A percentile compares a stretch with the other conserved stretches of the same genome.
These are phyloP conservation scores for Cetradonia linearis DNA, from an alignment of 495 filamentous ascomycete species.

Conservation along the genomic window DNA sequence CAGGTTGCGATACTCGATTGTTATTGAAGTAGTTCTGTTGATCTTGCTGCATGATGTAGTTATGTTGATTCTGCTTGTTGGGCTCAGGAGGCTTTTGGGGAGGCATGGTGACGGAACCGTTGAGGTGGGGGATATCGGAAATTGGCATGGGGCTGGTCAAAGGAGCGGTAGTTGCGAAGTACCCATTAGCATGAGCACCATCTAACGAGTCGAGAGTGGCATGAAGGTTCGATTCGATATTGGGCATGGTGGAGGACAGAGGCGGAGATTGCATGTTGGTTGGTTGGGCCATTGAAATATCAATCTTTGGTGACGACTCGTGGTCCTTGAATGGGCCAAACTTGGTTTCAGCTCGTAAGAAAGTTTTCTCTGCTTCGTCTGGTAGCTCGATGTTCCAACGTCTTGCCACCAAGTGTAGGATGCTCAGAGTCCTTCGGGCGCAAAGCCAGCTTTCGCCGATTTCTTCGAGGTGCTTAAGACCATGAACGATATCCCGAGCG, in stretches of 20 bases:
- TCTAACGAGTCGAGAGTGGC: neutral
- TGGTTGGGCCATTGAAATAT: conserved; percentile 2
- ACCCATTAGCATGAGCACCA: conserved; percentile 1
- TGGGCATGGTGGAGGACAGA: conserved; percentile 1
- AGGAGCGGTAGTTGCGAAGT: conserved; percentile 3
- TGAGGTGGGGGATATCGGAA: neutral
- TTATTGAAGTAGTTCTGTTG: conserved; percentile 12
- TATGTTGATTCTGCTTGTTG: neutral
- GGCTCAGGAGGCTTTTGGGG: neutral
- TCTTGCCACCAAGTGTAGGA: conserved; percentile 71
- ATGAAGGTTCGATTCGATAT: neutral
- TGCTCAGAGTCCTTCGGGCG: conserved; percentile 72
- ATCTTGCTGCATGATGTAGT: conserved; percentile 6
- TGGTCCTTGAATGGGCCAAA: conserved; percentile 41
- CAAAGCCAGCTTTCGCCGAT: conserved; percentile 93
- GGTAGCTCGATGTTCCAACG: conserved; percentile 86
- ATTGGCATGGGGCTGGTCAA: conserved; percentile 14
- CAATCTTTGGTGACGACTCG: conserved; percentile 10
- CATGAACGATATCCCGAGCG: conserved; percentile 76
- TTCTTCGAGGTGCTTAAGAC: conserved; percentile 87
- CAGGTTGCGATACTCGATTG: conserved; percentile 7
- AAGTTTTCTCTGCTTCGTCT: conserved; percentile 63
- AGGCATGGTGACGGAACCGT: conserved; percentile 7
- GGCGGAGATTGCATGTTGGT: conserved; percentile 1
- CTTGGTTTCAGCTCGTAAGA: conserved; percentile 53